A percentile compares a stretch with the other conserved stretches of the same genome.
Conservation (phyloP, 2,329 filamentous ascomycete species). For the Nemania abortiva region DNA sequence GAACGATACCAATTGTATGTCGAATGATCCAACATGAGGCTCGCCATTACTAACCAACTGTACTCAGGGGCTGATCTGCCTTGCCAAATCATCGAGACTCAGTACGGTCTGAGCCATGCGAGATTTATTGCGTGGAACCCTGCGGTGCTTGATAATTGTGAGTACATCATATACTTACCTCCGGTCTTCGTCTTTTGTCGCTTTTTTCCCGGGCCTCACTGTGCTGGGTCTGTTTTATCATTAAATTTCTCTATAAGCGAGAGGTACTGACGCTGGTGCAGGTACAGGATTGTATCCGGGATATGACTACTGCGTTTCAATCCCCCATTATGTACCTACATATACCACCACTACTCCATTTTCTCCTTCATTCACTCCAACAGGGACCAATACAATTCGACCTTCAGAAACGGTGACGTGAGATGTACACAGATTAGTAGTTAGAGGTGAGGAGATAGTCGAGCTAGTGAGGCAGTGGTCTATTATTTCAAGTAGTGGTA, state of each 20-base stretch:
- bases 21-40: slow-evolving; percentile 6
- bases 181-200: background rate
- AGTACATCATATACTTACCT: slow-evolving; percentile 9
- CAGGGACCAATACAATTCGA: slow-evolving; percentile 9
- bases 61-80: slow-evolving; percentile 17
- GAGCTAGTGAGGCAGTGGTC: background rate
- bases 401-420: background rate
- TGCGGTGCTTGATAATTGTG: slow-evolving; percentile 21
- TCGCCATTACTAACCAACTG: slow-evolving; percentile 4
- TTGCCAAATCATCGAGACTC: slow-evolving; percentile 27
- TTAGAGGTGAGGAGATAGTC: no score
- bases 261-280: background rate
- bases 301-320: slow-evolving; percentile 28
- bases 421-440: no score
- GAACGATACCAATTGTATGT: slow-evolving; percentile 24
- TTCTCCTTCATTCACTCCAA: slow-evolving; percentile 9
- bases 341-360: slow-evolving; percentile 13
- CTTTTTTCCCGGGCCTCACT: background rate
- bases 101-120: slow-evolving; percentile 23
- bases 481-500: no score
- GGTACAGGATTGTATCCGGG: slow-evolving; percentile 21
- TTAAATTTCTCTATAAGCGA: no score
- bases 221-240: slow-evolving; percentile 8
- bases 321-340: slow-evolving; percentile 21
- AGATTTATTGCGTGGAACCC: slow-evolving; percentile 29